These are phyloP conservation scores for Scheffersomyces quercinus DNA, from an alignment of 1,139 yeast genomes.

Conservation along the genomic window DNA sequence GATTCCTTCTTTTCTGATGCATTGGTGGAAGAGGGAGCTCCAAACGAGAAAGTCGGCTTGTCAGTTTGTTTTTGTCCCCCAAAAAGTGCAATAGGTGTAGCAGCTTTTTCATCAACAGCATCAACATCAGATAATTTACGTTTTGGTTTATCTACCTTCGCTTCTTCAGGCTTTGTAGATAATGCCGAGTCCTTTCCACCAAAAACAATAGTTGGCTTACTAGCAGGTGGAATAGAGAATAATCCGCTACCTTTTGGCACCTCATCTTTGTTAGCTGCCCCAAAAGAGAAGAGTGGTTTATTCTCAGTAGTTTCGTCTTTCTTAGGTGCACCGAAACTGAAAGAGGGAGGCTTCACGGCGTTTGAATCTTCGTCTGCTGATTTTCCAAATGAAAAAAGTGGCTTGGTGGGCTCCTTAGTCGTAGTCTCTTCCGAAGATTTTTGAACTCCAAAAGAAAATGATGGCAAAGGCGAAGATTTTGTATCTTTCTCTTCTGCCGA, in stretches of 20 bases:
- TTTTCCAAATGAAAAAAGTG: background rate
- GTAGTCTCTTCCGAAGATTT: too few relatives aligned
- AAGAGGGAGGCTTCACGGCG: background rate
- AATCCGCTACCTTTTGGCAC: background rate
- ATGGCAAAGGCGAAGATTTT: too few relatives aligned
- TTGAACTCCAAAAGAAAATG: too few relatives aligned
- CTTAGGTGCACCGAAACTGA: background rate
- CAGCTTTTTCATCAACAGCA: background rate
- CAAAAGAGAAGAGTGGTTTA: background rate
- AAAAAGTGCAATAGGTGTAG: background rate
- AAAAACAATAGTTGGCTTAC: background rate
- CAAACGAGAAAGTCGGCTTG: slow-evolving; percentile 3
- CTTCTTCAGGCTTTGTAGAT: background rate
- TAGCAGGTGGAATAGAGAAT: background rate
- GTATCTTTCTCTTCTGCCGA: too few relatives aligned
- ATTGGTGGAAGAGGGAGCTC: slow-evolving; percentile 1
- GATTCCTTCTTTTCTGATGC: background rate
- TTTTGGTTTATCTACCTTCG: background rate
- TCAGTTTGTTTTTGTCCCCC: background rate
- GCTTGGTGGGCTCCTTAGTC: too few relatives aligned
- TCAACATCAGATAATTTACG: too few relatives aligned
- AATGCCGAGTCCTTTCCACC: background rate
- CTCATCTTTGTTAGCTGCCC: background rate
- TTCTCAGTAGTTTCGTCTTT: background rate
- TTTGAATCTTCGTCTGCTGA: background rate